phyloP scores from a whole-genome alignment of 1,139 yeast species.

The Taphrina populina region DNA sequence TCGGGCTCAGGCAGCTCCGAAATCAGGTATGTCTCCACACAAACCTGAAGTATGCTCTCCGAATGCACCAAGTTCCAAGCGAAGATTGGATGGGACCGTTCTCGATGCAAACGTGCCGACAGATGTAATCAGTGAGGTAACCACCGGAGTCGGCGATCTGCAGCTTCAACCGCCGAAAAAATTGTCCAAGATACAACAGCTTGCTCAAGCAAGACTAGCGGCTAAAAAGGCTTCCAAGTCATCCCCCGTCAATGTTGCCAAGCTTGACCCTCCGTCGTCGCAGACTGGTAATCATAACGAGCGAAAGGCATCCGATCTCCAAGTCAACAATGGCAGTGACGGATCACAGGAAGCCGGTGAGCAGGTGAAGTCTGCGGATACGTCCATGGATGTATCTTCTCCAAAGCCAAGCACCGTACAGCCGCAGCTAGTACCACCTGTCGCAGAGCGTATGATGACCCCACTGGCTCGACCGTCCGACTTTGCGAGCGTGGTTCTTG shows the following conservation, averaged over 20 bases:
- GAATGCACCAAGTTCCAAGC: slow-evolving; percentile 7
- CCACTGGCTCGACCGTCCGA: slow-evolving; percentile 47
- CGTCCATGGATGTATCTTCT: neutral
- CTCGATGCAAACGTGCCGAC: too few species aligned
- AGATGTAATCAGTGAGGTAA: too few species aligned
- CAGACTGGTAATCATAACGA: too few species aligned
- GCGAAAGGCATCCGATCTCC: neutral
- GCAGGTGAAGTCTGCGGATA: neutral
- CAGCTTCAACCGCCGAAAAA: slow-evolving; percentile 36
- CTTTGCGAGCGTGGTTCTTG: slow-evolving; percentile 37
- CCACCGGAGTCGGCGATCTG: too few species aligned
- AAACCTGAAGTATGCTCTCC: neutral
- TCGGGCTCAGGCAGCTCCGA: slow-evolving; percentile 35
- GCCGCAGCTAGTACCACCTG: too few species aligned
- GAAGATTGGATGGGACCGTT: too few species aligned
- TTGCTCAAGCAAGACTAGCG: slow-evolving; percentile 51
- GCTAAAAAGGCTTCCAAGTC: slow-evolving; percentile 35
- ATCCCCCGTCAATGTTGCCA: too few species aligned
- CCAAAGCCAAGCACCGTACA: too few species aligned
- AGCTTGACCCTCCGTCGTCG: too few species aligned
- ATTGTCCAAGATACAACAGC: slow-evolving; percentile 51
- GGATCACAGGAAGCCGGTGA: neutral
- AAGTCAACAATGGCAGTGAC: neutral
- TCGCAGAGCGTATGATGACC: too few species aligned
- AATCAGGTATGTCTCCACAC: slow-evolving; percentile 37